Conservation (phyloP, 805 yeast species). For the Sungouiozyma intestinalis region DNA sequence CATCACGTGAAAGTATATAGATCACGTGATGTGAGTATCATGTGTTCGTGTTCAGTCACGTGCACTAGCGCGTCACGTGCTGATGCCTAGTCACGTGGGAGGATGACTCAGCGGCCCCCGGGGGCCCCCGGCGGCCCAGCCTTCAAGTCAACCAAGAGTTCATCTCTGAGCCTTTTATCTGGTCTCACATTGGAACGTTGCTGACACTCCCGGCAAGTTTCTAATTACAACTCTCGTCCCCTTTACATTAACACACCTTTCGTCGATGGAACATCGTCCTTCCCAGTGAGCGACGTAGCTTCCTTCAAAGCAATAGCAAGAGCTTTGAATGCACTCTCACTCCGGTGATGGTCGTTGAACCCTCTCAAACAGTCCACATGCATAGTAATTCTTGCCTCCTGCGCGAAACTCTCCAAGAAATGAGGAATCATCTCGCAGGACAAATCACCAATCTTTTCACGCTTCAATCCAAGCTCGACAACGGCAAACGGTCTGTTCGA, state of each 20-base stretch:
- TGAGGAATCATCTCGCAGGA: slow-evolving; percentile 98
- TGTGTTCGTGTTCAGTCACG: too few relatives aligned
- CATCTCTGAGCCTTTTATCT: too few relatives aligned
- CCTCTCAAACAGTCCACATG: slow-evolving; percentile 95
- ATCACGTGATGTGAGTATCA: too few relatives aligned
- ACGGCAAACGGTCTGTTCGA: slow-evolving; percentile 91
- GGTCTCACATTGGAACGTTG: too few relatives aligned
- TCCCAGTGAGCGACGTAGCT: slow-evolving; percentile 73
- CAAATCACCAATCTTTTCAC: slow-evolving; percentile 89
- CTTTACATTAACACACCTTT: slow-evolving; percentile 76
- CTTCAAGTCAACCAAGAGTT: too few relatives aligned
- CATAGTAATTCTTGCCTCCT: slow-evolving; percentile 78
- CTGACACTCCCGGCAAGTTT: not conserved
- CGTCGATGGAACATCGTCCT: slow-evolving; percentile 88
- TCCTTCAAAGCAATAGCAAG: slow-evolving; percentile 86
- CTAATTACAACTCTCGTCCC: too few relatives aligned
- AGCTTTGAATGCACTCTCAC: slow-evolving; percentile 95
- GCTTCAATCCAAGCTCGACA: slow-evolving; percentile 74
- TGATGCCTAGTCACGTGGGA: too few relatives aligned
- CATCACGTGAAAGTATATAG: too few relatives aligned
- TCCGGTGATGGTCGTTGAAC: slow-evolving; percentile 89
- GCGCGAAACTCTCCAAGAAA: slow-evolving; percentile 87
- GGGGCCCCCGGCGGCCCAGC: too few relatives aligned
- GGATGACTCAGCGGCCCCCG: too few relatives aligned
- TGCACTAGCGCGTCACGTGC: too few relatives aligned